phyloP scores from a whole-genome alignment of 768 basidiomycete species.

The Fistulinella prunicolor region DNA sequence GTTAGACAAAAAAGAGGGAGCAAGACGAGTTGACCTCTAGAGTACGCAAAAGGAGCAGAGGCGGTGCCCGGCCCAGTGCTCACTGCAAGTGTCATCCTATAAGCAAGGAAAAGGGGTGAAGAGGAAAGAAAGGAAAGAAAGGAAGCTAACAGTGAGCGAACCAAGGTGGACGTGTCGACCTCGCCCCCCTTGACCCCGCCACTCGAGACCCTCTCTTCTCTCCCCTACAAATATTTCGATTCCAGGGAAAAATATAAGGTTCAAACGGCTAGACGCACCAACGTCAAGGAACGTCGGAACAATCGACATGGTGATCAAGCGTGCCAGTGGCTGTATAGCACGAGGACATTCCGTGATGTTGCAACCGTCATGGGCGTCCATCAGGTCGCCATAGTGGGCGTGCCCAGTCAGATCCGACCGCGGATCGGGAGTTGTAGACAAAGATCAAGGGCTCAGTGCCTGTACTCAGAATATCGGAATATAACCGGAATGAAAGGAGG shows the following conservation, averaged over 20 bases:
- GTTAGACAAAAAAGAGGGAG: too few species aligned
- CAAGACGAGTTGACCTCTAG: too few species aligned
- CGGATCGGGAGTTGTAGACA: neutral
- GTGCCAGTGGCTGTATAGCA: neutral
- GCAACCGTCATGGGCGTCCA: neutral
- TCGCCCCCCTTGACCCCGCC: too few species aligned
- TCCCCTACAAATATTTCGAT: too few species aligned
- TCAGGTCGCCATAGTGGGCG: neutral
- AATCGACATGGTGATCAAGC: constrained; percentile 8
- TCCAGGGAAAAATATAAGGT: neutral
- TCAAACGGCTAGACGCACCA: neutral
- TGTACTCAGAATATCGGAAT: neutral
- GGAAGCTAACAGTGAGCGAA: too few species aligned
- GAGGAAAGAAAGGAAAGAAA: too few species aligned
- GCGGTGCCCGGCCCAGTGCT: too few species aligned
- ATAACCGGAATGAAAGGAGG: neutral
- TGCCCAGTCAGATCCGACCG: neutral
- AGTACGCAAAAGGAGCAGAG: too few species aligned
- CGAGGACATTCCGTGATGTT: neutral
- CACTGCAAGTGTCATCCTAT: too few species aligned
- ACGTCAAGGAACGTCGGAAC: neutral
- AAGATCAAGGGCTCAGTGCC: neutral
- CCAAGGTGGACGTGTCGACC: too few species aligned
- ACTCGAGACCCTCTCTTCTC: too few species aligned
- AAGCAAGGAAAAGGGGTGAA: too few species aligned